phyloP scores from a whole-genome alignment of 2,329 filamentous ascomycete species.

The Claviceps cyperi region DNA sequence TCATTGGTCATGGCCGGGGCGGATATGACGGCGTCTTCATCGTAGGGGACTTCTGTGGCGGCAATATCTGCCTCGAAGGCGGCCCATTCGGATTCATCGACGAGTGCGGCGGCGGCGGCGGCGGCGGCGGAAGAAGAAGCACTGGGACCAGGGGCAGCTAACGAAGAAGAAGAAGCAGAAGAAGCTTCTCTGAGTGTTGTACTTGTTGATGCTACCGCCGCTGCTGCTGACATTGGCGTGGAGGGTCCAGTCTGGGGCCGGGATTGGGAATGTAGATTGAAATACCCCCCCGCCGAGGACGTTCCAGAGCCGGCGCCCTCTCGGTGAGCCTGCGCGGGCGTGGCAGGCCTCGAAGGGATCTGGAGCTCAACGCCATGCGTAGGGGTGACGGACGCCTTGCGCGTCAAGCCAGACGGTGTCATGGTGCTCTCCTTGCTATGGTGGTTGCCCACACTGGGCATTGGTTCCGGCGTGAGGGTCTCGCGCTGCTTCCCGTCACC shows the following conservation, averaged over 20 bases:
- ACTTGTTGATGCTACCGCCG: constrained; percentile 8
- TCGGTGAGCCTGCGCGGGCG: constrained; percentile 28
- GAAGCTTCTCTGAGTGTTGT: background rate
- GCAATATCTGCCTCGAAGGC: constrained; percentile 77
- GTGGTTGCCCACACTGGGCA: constrained; percentile 9
- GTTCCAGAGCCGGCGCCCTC: constrained; percentile 24
- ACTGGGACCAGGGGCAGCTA: constrained; percentile 2
- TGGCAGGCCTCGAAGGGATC: constrained; percentile 50
- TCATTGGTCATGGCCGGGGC: constrained; percentile 53
- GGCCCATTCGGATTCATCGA: constrained; percentile 70
- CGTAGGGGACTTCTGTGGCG: constrained; percentile 22
- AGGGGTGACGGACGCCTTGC: constrained; percentile 37
- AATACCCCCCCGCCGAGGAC: constrained; percentile 19
- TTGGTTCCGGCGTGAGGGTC: constrained; percentile 8
- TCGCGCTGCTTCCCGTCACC: constrained; percentile 8
- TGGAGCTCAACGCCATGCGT: constrained; percentile 43
- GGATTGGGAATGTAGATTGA: constrained; percentile 3
- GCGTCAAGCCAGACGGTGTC: constrained; percentile 17
- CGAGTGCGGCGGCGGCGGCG: constrained; percentile 12
- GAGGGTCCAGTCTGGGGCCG: constrained; percentile 4
- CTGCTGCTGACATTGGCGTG: constrained; percentile 17
- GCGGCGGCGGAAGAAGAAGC: constrained; percentile 6
- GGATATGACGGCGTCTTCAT: constrained; percentile 45
- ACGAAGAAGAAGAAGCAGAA: constrained; percentile 6
- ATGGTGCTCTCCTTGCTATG: constrained; percentile 9